Evolutionary conservation across 2,329 filamentous ascomycete genomes (phyloP).

Genomic region (Monosporascus sp.): DNA sequence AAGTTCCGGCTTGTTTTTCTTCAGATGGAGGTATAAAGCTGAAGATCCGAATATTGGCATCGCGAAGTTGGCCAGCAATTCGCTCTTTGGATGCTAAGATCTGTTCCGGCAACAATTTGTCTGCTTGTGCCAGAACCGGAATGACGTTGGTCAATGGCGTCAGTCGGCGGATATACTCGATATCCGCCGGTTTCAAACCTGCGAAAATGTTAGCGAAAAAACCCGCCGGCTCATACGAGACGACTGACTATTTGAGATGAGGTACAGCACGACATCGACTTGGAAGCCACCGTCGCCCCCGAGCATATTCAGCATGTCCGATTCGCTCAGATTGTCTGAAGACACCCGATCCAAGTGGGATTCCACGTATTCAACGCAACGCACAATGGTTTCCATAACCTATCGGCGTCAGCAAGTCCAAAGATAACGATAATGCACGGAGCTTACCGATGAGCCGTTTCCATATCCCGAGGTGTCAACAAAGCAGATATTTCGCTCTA

Average conservation of each 20-base stretch:
- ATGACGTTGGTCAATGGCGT: constrained; percentile 76
- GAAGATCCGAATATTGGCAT: constrained; percentile 58
- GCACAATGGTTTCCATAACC: constrained; percentile 50
- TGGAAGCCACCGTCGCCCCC: constrained; percentile 77
- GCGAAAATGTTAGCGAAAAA: constrained; percentile 1
- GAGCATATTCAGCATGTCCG: constrained; percentile 70
- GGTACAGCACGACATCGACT: constrained; percentile 80
- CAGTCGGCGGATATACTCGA: constrained; percentile 66
- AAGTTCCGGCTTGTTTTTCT: constrained; percentile 14
- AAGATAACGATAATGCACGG: background rate
- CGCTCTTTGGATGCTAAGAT: constrained; percentile 54
- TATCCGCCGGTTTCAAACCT: constrained; percentile 58
- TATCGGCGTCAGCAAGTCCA: constrained; percentile 10
- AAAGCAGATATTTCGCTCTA: constrained; percentile 92
- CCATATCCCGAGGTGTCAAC: constrained; percentile 73
- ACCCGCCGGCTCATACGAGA: background rate
- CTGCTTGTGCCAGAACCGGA: constrained; percentile 72
- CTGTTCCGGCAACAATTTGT: constrained; percentile 57
- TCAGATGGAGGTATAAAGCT: constrained; percentile 48
- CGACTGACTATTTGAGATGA: constrained; percentile 66
- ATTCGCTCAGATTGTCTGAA: constrained; percentile 60
- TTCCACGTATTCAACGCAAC: constrained; percentile 67
- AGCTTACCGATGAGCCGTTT: constrained; percentile 45
- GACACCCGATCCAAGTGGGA: constrained; percentile 59
- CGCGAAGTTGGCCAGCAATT: constrained; percentile 50